Evolutionary conservation across 441 rosid genomes (phyloP).

Genomic region (Monsonia emarginata): DNA sequence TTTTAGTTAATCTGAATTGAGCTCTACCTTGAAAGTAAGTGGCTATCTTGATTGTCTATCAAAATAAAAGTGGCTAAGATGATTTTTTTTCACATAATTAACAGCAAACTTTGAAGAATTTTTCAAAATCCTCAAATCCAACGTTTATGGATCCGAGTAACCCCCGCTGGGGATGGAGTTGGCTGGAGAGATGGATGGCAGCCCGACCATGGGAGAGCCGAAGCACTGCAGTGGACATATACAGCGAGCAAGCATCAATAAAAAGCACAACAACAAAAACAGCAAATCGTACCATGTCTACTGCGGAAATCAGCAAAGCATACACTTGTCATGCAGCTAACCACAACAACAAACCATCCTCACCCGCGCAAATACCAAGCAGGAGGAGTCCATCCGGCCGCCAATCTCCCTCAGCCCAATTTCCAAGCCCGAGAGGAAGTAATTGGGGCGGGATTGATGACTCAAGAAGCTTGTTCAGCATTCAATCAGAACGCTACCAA

Average conservation of each 20-base stretch:
- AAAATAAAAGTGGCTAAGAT: slow-evolving; percentile 4
- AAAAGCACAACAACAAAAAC: slow-evolving; percentile 41
- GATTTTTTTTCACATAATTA: slow-evolving; percentile 6
- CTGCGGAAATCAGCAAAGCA: slow-evolving; percentile 36
- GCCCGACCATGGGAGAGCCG: slow-evolving; percentile 66
- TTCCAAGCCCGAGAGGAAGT: slow-evolving; percentile 44
- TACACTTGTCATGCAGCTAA: slow-evolving; percentile 33
- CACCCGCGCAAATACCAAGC: slow-evolving; percentile 27
- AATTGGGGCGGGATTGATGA: slow-evolving; percentile 48
- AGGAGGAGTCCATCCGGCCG: too few species aligned
- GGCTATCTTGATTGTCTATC: too few species aligned
- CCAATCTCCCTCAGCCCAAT: too few species aligned
- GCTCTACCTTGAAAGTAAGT: background rate
- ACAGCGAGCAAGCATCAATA: slow-evolving; percentile 44
- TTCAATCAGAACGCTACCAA: slow-evolving; percentile 49
- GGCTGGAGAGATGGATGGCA: slow-evolving; percentile 96
- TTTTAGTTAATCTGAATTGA: too few species aligned
- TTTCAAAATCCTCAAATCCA: slow-evolving; percentile 33
- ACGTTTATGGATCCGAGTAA: slow-evolving; percentile 76
- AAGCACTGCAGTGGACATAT: slow-evolving; percentile 33
- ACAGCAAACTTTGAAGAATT: slow-evolving; percentile 56
- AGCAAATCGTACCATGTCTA: slow-evolving; percentile 40
- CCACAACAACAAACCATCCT: slow-evolving; percentile 41
- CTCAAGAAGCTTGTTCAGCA: slow-evolving; percentile 50
- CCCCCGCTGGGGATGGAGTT: slow-evolving; percentile 97